Percentiles rank a stretch among this genome's conserved stretches.
Evolutionary conservation across 129 eudicot species (phyloP).

Genomic region (Flaveria trinervia): DNA sequence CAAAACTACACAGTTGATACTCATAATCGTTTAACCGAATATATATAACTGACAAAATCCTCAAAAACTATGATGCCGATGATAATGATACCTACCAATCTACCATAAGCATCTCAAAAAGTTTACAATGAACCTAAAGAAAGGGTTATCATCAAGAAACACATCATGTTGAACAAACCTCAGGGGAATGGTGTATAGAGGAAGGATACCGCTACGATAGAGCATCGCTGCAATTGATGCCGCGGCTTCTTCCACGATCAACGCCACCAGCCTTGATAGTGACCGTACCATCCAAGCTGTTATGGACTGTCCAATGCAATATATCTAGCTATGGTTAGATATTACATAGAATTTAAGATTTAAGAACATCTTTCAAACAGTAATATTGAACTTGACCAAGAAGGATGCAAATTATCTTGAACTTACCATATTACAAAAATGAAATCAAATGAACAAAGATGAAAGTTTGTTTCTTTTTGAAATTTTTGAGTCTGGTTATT

Average conservation of each 20-base stretch:
- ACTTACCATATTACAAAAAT: slow-evolving; percentile 18
- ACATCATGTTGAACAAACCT: slow-evolving; percentile 25
- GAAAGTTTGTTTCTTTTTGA: slow-evolving; percentile 15
- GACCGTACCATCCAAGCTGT: slow-evolving; percentile 11
- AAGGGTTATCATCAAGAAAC: slow-evolving; percentile 25
- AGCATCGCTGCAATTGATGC: slow-evolving; percentile 30
- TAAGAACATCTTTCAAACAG: not conserved
- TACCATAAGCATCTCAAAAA: slow-evolving; percentile 36
- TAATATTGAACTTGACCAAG: not conserved
- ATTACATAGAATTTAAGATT: not conserved
- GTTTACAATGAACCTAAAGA: slow-evolving; percentile 23
- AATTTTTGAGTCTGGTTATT: not conserved
- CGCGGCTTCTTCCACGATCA: slow-evolving; percentile 24
- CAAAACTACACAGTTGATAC: not conserved
- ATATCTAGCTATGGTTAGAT: slow-evolving; percentile 15
- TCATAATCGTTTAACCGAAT: not conserved
- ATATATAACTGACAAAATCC: not conserved
- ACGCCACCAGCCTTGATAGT: slow-evolving; percentile 20
- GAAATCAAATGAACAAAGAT: slow-evolving; percentile 15
- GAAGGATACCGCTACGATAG: slow-evolving; percentile 34
- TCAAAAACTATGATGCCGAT: not conserved
- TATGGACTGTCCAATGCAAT: slow-evolving; percentile 24
- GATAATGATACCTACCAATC: not conserved
- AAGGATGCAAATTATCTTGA: not conserved
- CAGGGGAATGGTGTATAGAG: slow-evolving; percentile 21